Base-by-base conservation (phyloP, 108 stramenopile genomes). In the Aurantiochytrium sp. region DNA sequence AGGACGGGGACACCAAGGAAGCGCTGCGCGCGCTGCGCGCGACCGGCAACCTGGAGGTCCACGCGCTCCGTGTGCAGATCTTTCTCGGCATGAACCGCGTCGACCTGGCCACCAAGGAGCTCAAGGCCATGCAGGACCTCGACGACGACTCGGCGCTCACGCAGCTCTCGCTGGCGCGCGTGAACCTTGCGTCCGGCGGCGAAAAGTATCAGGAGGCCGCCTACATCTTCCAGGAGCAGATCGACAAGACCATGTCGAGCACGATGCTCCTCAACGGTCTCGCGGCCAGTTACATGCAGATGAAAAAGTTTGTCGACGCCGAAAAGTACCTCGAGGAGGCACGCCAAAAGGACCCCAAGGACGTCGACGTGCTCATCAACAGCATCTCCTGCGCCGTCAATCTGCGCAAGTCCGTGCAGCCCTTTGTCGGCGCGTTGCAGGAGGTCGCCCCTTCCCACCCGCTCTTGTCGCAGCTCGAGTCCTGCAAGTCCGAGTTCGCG, bases 61-160 rank as follows among this genome's bases (percentile, higher is more conserved):
- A 91, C 19, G 90, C 94, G 54, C 87, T 96, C 88, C 87, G 91
- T 69, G 90, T 96, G 32, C 96, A 98, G 90, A 95, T 98, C 86
- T 98, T 95, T 91, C 92, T 99, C 37, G 93, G 95, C 81, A 94
- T 99, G 89, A 96, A 97, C 93, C 94, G 98, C 6, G 69, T 96
- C 21, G 98, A 99, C 90, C 92, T 98, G 89, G 97, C 97, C 17
- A 52, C 91, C 68, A 68, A 94, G 55, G 87, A 93, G 55, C 89
- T 98, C 52, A 85, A 90, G 54, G 55, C 90, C 86, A 85, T 99
- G 92, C 91, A 92, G 86, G 91, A 91, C 88, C 91, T 90, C 34
- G 98, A 98, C 87, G 98, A 99, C 90, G 98, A 99, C 89, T 92
- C 96, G 24, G 93, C 97, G n/a, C 91, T 99, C 89, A 96, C 97